Evolutionary conservation across 768 basidiomycete species (phyloP).

Genomic region (Leucocoprinus birnbaumii): DNA sequence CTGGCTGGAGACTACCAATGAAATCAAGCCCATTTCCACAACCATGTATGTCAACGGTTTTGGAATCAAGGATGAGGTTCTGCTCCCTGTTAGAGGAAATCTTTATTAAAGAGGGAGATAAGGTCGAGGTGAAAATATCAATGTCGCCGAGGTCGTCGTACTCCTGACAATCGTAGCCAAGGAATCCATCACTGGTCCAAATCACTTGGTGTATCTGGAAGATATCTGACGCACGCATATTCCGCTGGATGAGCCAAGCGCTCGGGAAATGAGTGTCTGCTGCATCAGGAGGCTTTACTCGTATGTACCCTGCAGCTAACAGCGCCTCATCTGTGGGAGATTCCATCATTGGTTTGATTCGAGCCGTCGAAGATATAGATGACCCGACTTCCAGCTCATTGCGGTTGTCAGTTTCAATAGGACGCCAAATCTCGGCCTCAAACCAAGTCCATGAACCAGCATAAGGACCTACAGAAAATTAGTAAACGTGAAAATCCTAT

Average conservation of each 20-base stretch:
- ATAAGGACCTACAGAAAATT: conserved; percentile 21
- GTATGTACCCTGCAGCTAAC: not conserved
- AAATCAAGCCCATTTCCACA: conserved; percentile 13
- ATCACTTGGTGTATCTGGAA: conserved; percentile 17
- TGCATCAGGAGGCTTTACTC: not conserved
- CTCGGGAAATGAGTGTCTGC: conserved; percentile 4
- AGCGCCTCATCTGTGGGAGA: conserved; percentile 2
- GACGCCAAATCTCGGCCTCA: conserved; percentile 20
- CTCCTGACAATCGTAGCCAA: not conserved
- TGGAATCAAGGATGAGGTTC: no score
- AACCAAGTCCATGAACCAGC: conserved; percentile 30
- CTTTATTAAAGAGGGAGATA: not conserved
- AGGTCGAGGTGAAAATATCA: not conserved
- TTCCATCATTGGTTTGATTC: not conserved
- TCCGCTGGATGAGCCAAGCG: conserved; percentile 25
- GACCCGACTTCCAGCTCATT: not conserved
- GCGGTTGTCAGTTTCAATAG: not conserved
- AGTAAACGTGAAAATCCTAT: not conserved
- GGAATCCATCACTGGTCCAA: conserved; percentile 19
- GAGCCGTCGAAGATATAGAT: not conserved
- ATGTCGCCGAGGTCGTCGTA: not conserved
- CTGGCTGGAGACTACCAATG: conserved; percentile 12
- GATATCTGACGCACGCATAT: conserved; percentile 18
- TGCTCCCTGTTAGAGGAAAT: no score
- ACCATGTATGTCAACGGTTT: not conserved